Percentiles rank a stretch among this genome's conserved stretches.
Evolutionary conservation across 176 grass and related monocot genomes (phyloP).

Genomic region (Eleusine coracana): DNA sequence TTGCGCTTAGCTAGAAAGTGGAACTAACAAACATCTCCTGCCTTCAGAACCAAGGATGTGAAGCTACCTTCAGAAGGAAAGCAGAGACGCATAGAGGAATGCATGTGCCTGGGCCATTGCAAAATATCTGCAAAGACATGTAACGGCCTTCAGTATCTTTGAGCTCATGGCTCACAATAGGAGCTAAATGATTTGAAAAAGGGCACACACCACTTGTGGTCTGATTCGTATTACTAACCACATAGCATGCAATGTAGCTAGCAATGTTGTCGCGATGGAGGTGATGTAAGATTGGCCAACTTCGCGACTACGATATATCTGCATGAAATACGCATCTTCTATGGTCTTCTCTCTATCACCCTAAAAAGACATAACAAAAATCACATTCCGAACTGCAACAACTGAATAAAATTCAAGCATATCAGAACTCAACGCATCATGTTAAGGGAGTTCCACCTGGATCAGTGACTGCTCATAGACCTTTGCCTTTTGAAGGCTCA

Average conservation of each 20-base stretch:
- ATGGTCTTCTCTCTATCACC: constrained; percentile 35
- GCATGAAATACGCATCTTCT: constrained; percentile 57
- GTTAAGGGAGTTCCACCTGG: constrained; percentile 30
- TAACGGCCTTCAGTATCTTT: constrained; percentile 37
- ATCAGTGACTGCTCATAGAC: constrained; percentile 74
- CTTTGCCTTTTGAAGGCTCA: constrained; percentile 88
- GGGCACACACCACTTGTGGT: constrained; percentile 78
- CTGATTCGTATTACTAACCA: constrained; percentile 78
- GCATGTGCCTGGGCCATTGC: constrained; percentile 93
- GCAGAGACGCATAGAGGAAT: constrained; percentile 82
- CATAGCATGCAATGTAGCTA: constrained; percentile 80
- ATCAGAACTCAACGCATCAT: background rate
- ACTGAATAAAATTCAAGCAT: background rate
- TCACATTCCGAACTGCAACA: background rate
- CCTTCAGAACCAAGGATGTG: background rate
- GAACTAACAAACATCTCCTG: background rate
- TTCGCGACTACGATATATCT: constrained; percentile 96
- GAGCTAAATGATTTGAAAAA: constrained; percentile 15
- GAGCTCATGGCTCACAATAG: constrained; percentile 13
- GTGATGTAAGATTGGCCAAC: constrained; percentile 96
- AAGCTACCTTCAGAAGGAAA: constrained; percentile 77
- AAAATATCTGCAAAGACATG: constrained; percentile 70
- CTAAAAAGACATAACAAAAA: constrained; percentile 44
- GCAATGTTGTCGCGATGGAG: constrained; percentile 75
- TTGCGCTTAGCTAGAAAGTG: background rate